Conservation (phyloP, 2,329 filamentous ascomycete species). For the Metarhizium guizhouense region DNA sequence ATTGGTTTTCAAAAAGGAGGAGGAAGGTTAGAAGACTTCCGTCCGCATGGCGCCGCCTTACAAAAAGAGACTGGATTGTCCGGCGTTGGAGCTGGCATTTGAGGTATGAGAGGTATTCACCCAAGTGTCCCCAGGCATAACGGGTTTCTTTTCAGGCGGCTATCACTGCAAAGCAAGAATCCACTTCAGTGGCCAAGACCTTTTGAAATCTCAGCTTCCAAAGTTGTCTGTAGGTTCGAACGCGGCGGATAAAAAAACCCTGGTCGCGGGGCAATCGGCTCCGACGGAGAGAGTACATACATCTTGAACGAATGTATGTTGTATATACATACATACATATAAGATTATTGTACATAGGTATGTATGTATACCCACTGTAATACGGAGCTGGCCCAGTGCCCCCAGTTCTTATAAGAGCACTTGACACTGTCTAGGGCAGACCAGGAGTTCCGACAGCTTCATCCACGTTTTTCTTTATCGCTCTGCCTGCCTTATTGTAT, state of each 20-base stretch:
- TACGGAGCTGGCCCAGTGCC: no score
- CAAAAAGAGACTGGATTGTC: not conserved
- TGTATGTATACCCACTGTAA: not conserved
- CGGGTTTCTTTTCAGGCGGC: not conserved
- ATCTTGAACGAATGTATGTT: no score
- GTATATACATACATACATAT: not conserved
- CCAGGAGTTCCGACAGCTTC: no score
- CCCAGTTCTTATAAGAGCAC: no score
- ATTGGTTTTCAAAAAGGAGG: no score
- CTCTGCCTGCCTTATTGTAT: not conserved
- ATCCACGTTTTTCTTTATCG: no score
- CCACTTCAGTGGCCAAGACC: not conserved
- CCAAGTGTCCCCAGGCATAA: not conserved
- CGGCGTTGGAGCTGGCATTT: no score
- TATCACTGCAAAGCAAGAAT: not conserved
- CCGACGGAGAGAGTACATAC: constrained; percentile 8
- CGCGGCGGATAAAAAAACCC: constrained; percentile 1
- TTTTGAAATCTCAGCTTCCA: constrained; percentile 1
- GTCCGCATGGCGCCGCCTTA: not conserved
- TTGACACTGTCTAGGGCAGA: no score
- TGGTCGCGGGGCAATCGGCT: constrained; percentile 6
- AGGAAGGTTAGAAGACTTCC: not conserved
- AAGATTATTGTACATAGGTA: not conserved
- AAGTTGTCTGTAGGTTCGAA: constrained; percentile 1
- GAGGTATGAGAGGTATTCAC: not conserved